Evolutionary conservation across 1,284 basidiomycete genomes (phyloP), one percentile per base, ranked within the genome.

Genomic region (Ceratobasidium sp.): DNA sequence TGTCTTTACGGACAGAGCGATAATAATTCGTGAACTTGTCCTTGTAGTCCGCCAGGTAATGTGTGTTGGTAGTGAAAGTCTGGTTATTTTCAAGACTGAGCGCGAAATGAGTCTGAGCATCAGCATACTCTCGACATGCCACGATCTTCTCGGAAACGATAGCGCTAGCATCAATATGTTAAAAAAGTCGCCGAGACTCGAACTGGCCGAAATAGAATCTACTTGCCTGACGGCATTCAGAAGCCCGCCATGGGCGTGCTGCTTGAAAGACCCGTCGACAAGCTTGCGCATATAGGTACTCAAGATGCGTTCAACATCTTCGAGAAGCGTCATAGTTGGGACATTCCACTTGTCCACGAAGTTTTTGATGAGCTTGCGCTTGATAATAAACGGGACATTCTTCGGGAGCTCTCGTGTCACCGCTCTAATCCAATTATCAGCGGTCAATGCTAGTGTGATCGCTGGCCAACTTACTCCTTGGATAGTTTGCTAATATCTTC

Each of bases 141-240:
- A 59, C 30, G 23, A 71, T 52, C 28, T 53, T 45, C 2, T 71
- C 69, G 23, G 69, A 45, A 32, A 71, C 45, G 12, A 71, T 53
- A 39, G 55, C 57, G 1, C 69, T 71, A 57, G 3, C 21, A 21
- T 18, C 0, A 4, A 16, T 10, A 45, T 41, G 26, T 10, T 46
- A 16, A 46, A 9, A 18, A 28, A 43, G 14, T 28, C 4, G 9
- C 10, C 9, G 16, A 6, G 23, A 36, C 3, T 12, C 14, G 28
- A 30, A 36, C 4, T 41, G 16, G 34, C 58, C 41, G 26, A 50
- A 65, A 41, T 28, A 70, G 75, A 1, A 21, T 34, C 69, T 16
- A 52, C 86, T 57, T 75, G 91, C 90, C 80, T 79, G 14, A 91
- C 81, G 0, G 84, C 82, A 57, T 85, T 84, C 61, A 85, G 85